Evolutionary conservation across 2,329 filamentous ascomycete species (phyloP), one percentile per base, ranked within the genome.

Genomic region (Malbranchea zuffiana): DNA sequence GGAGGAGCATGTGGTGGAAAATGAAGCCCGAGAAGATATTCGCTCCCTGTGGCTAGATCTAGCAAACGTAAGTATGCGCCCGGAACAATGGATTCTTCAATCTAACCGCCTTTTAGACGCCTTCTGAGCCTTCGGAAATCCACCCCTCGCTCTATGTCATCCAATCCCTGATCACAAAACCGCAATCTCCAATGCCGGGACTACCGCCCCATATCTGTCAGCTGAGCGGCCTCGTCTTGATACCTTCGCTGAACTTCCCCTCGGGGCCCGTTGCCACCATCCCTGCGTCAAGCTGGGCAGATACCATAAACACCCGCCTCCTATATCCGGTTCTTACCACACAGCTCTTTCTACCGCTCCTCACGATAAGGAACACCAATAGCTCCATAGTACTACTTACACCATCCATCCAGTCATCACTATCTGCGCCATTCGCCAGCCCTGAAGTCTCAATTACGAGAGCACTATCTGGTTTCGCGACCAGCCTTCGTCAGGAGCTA

Each of bases 231-330:
- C 68, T 96, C 37, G 74, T 98, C 37, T 67, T 96, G 45, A 80
- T 94, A 16, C 88, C 88, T 2, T 65, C 80, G 16, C 68, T 80
- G 16, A 77, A 81, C 52, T 92, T 87, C 57, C 80, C 84, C 35
- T 79, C 80, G 17, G 84, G 82, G 3, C 82, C 84, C 13, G 81
- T 96, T 44, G 84, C 86, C 44, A 87, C 84, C 3, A 80, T 95
- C 41, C 77, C 83, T 5, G 78, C 84, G 0, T 82, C 83, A 19
- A 79, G 75, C 50, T 90, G 93, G 66, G 83, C 84, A 45, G 85
- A 95, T 54, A 80, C 86, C 21, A 77, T 96, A 57, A 94, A 95
- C 59, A 88, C 85, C 11, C 87, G 93, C 52, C 73, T 98, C 8
- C 72, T 96, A 37, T 82, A 86, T 40, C 88, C 88, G 1, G 85